phyloP scores from a whole-genome alignment of 192 early-diverging fungal genomes.

The Entomortierella chlamydospora region DNA sequence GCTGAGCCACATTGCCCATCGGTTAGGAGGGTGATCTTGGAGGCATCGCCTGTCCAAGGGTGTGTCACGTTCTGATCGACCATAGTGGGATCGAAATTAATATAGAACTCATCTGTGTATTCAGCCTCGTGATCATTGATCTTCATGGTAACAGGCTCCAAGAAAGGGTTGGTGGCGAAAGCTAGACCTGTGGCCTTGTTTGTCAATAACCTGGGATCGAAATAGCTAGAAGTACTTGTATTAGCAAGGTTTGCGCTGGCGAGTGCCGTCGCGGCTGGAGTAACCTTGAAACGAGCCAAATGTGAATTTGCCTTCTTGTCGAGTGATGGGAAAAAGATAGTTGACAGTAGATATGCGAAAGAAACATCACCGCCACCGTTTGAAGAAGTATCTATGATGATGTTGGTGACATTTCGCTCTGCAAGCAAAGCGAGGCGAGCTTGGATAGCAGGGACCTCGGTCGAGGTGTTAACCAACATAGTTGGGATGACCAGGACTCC shows the following conservation, averaged over 20 bases:
- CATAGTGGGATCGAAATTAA: not conserved
- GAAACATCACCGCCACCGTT: slow-evolving; percentile 15
- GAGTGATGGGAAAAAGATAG: slow-evolving; percentile 16
- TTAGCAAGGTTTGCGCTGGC: not conserved
- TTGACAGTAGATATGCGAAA: not conserved
- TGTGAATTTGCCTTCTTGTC: not conserved
- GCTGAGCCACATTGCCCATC: slow-evolving; percentile 37
- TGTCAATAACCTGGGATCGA: not conserved
- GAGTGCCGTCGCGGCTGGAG: not conserved
- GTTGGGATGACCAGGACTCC: slow-evolving; percentile 13
- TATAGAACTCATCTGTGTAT: slow-evolving; percentile 7
- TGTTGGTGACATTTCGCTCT: not conserved
- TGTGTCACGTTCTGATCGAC: not conserved
- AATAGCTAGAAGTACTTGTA: not conserved
- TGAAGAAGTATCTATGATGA: slow-evolving; percentile 15
- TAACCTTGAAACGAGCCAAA: slow-evolving; percentile 2
- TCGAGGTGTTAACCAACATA: not conserved
- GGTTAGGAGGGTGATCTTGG: slow-evolving; percentile 18
- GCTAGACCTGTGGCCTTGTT: not conserved
- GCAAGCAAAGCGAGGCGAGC: not conserved
- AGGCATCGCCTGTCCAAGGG: slow-evolving; percentile 20
- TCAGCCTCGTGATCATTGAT: not conserved
- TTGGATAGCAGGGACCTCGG: slow-evolving; percentile 1
- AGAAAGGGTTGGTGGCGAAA: slow-evolving; percentile 14
- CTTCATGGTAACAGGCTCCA: not conserved